Percentiles rank a stretch among this genome's conserved stretches.
These are phyloP conservation scores for Sesbania bispinosa DNA, from an alignment of 306 rosid genomes.

Conservation along the genomic window DNA sequence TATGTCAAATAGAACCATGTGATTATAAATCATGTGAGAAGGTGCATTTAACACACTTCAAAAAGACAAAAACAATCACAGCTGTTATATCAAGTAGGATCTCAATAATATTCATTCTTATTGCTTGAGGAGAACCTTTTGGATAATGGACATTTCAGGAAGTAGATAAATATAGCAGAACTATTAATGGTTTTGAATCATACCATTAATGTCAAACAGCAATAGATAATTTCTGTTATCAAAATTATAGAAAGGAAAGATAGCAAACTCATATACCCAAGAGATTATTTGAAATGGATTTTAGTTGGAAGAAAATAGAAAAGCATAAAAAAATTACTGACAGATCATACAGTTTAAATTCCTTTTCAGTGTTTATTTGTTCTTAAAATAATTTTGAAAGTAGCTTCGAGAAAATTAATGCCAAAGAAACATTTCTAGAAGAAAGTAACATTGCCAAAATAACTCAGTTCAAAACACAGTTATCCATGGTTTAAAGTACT, in stretches of 20 bases:
- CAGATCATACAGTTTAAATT: not conserved
- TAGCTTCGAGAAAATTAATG: not conserved
- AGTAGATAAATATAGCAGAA: constrained; percentile 12
- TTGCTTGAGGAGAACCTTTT: not conserved
- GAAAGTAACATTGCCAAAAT: not conserved
- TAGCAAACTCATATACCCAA: not conserved
- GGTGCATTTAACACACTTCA: not conserved
- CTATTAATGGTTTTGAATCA: constrained; percentile 2
- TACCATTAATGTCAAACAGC: not conserved
- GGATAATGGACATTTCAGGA: not conserved
- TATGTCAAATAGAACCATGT: not conserved
- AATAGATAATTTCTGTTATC: not conserved
- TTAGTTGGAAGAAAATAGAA: not conserved
- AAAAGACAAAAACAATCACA: not conserved
- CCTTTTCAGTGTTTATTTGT: not conserved
- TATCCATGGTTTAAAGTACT: not conserved
- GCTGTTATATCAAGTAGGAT: not conserved
- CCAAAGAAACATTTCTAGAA: not conserved
- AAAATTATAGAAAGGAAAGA: not conserved
- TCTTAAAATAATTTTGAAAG: not conserved
- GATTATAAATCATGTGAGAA: not conserved
- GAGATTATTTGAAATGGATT: not conserved
- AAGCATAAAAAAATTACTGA: not conserved
- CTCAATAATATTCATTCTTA: not conserved
- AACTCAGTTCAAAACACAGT: not conserved